Evolutionary conservation across 371 early-diverging fungal species (phyloP), one percentile per base, ranked within the genome.

Genomic region (Mucor saturninus): DNA sequence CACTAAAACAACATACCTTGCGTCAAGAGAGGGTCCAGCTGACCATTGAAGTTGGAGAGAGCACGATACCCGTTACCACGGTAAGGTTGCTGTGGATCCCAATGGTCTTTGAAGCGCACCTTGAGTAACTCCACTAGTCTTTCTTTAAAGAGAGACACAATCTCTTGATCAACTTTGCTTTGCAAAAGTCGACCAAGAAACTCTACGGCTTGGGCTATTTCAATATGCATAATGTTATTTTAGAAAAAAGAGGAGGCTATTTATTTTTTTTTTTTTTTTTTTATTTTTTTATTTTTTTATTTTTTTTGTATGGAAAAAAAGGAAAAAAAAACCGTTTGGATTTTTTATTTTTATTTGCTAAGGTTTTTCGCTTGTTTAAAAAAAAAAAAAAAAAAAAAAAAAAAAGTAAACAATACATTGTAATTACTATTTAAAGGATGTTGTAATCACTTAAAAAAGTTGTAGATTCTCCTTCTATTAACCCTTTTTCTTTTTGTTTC

Each of bases 11-110:
- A 10, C 31, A 8, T 75, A 82, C 84, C 81, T 66, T 60, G 37
- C 56, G 77, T 57, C 60, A 75, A 80, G 42, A 86, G 74, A 28
- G 86, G 78, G 73, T 93, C 93, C n/a, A 91, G 73, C 39, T 77
- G 79, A 21, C 85, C 83, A 58, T 84, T 86, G 66, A 89, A 90
- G 54, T 87, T 86, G 39, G 90, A 84, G 59, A 93, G 75, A 31
- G 92, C 85, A 65, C 93, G 83, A 77, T 86, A 93, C 9, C 81
- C 93, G 68, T 90, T 92, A 56, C 93, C 93, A 45, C 69, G 69
- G 49, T 72, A 78, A 26, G 92, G 89, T 51, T 83, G 80, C 38
- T 89, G 81, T 15, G 86, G 66, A 63, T 91, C 84, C 93, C 93
- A 93, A 61, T 93, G 93, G 54, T 85, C 76, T 51, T 66, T 52